Conservation (phyloP, 306 rosid species). For the Fagus crenata region DNA sequence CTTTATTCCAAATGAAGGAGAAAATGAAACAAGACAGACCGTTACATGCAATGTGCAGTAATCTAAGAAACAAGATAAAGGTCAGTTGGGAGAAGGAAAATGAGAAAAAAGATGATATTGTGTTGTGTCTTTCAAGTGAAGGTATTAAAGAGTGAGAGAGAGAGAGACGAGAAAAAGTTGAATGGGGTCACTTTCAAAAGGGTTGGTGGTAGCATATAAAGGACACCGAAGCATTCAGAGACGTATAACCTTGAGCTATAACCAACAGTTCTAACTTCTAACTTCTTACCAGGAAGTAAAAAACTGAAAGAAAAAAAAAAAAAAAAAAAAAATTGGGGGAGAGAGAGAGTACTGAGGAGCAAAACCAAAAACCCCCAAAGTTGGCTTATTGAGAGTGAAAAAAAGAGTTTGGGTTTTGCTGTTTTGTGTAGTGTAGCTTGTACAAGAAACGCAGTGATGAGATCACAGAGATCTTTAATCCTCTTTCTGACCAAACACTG, state of each 20-base stretch:
- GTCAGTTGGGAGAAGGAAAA: slow-evolving; percentile 31
- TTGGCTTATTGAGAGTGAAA: slow-evolving; percentile 18
- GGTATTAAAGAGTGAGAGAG: slow-evolving; percentile 29
- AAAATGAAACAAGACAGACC: slow-evolving; percentile 9
- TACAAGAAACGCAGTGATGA: no score
- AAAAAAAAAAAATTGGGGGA: not conserved
- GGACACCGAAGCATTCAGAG: no score
- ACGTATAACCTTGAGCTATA: no score
- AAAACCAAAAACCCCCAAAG: no score
- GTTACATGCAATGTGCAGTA: slow-evolving; percentile 27
- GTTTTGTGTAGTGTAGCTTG: no score
- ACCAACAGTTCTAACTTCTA: no score
- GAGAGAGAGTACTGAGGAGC: slow-evolving; percentile 2
- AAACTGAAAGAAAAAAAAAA: not conserved
- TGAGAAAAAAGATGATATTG: slow-evolving; percentile 22
- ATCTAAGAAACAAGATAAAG: slow-evolving; percentile 25
- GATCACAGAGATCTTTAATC: no score
- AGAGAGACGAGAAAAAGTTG: slow-evolving; percentile 21
- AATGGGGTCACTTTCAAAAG: no score
- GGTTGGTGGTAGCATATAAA: no score
- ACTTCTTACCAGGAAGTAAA: slow-evolving; percentile 38
- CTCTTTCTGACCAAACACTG: no score
- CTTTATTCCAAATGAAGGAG: slow-evolving; percentile 16
- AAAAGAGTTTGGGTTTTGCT: slow-evolving; percentile 17
- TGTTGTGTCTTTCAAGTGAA: slow-evolving; percentile 46